Evolutionary conservation across 108 stramenopile species (phyloP).

Genomic region (Cyclostephanos tholiformis): DNA sequence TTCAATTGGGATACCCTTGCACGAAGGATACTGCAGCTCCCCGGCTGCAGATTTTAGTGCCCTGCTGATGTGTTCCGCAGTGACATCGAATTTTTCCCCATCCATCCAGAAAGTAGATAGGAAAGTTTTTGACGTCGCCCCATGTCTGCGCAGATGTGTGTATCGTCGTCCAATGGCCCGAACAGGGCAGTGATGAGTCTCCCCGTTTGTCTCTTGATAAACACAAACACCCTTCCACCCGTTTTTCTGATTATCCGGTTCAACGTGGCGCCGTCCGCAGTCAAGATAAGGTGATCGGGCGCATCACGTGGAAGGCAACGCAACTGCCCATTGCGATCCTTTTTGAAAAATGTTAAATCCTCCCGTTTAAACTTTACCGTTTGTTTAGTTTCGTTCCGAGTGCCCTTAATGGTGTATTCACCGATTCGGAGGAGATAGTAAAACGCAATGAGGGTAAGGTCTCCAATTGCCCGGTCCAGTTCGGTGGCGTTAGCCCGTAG

Average conservation of each 20-base stretch:
- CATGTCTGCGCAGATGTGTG: background rate
- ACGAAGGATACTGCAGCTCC: background rate
- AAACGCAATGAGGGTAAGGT: no score
- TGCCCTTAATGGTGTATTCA: constrained; percentile 1
- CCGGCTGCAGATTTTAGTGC: background rate
- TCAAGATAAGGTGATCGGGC: background rate
- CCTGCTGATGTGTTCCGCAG: background rate
- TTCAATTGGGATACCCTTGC: no score
- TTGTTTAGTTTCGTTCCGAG: background rate
- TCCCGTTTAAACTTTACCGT: background rate
- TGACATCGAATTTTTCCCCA: background rate
- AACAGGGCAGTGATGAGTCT: background rate
- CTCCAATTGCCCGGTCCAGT: background rate
- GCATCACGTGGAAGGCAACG: background rate
- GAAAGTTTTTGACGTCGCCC: background rate
- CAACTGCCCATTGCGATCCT: background rate
- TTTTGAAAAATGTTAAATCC: constrained; percentile 1
- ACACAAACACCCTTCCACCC: background rate
- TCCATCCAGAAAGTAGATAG: background rate
- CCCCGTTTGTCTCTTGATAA: background rate
- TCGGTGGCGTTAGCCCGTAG: background rate
- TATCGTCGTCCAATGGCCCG: background rate
- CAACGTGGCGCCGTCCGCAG: background rate
- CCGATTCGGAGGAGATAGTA: constrained; percentile 2
- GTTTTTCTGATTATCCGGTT: background rate